A percentile compares a stretch with the other conserved stretches of the same genome.
phyloP scores from a whole-genome alignment of 2,329 filamentous ascomycete species.

The Epichloe typhina region DNA sequence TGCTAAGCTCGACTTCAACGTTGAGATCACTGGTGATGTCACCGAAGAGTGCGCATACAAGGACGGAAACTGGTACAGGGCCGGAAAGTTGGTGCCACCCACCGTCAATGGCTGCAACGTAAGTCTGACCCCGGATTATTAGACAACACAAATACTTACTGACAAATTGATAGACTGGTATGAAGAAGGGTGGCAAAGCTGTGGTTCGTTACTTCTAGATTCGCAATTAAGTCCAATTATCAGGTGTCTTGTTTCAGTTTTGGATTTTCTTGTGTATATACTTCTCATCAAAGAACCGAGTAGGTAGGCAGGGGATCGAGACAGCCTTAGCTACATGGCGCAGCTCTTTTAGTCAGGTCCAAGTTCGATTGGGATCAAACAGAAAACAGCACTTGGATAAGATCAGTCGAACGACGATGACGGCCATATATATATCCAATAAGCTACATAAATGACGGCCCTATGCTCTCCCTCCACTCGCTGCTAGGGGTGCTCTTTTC shows the following conservation, averaged over 20 bases:
- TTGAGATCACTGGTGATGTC: conserved; percentile 59
- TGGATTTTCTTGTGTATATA: conserved; percentile 24
- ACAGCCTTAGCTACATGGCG: neutral
- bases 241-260: conserved; percentile 8
- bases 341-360: neutral
- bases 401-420: neutral
- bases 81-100: conserved; percentile 42
- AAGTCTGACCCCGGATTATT: conserved; percentile 28
- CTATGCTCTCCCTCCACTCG: neutral
- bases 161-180: conserved; percentile 24
- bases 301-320: neutral
- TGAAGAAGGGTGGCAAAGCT: conserved; percentile 27
- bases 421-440: neutral
- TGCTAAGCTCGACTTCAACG: conserved; percentile 61
- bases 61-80: conserved; percentile 24
- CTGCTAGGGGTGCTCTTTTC: neutral
- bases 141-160: neutral
- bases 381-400: neutral
- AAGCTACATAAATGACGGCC: neutral
- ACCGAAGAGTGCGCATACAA: conserved; percentile 42
- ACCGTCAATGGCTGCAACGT: conserved; percentile 60
- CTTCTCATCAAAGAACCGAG: conserved; percentile 11
- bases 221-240: neutral
- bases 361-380: neutral
- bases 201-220: conserved; percentile 30